Percentiles rank a stretch among this genome's conserved stretches.
These are phyloP conservation scores for Lepiota venenata DNA, from an alignment of 768 basidiomycete species.

Conservation along the genomic window DNA sequence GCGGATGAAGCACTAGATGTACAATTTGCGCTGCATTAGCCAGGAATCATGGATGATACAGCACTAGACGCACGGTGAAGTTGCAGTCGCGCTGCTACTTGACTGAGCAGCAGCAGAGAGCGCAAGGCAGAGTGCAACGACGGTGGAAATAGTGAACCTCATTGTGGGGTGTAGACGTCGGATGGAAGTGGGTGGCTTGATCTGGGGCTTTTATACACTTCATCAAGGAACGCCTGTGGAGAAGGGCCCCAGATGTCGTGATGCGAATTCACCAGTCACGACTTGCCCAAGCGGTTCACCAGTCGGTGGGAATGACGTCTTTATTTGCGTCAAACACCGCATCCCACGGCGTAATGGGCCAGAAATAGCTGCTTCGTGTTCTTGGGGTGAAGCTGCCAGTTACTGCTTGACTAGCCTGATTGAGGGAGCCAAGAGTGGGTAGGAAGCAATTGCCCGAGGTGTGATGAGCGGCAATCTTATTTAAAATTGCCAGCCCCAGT, in stretches of 20 bases:
- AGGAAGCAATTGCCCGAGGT: too few relatives aligned
- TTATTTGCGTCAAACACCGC: not conserved
- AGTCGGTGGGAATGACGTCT: not conserved
- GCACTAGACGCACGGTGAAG: not conserved
- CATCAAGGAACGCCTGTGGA: not conserved
- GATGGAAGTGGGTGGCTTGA: not conserved
- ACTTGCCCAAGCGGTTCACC: not conserved
- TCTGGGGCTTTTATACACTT: not conserved
- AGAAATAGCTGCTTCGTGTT: not conserved
- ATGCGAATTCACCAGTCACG: not conserved
- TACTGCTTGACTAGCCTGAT: too few relatives aligned
- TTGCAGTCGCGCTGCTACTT: not conserved
- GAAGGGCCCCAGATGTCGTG: not conserved
- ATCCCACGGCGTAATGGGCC: not conserved
- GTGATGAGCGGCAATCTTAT: too few relatives aligned
- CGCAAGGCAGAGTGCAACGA: not conserved
- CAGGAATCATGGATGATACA: too few relatives aligned
- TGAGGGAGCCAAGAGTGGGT: too few relatives aligned
- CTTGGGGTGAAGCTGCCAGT: too few relatives aligned
- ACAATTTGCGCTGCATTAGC: too few relatives aligned
- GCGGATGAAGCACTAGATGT: too few relatives aligned
- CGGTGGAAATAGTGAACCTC: not conserved
- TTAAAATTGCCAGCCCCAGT: too few relatives aligned
- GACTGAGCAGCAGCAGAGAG: not conserved
- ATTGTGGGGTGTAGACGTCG: not conserved